Conservation (phyloP, 2,329 filamentous ascomycete genomes). For the Aspergillus pseudoviridinutans region DNA sequence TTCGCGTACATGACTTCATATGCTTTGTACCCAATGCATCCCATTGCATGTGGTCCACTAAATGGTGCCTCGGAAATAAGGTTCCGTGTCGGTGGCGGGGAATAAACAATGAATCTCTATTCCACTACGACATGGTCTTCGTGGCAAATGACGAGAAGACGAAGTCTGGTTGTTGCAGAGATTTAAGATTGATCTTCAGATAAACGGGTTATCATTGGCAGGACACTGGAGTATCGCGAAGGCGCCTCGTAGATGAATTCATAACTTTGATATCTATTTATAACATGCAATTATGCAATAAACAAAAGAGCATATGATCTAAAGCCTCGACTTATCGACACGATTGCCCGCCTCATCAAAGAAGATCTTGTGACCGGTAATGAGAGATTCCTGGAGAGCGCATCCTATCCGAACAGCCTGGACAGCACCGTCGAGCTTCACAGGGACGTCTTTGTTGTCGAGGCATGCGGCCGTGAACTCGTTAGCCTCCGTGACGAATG, state of each 20-base stretch:
- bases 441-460: slow-evolving; percentile 52
- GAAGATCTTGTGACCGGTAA: slow-evolving; percentile 53
- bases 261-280: background rate
- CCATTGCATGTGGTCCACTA: background rate
- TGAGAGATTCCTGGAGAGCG: slow-evolving; percentile 56
- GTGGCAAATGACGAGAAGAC: background rate
- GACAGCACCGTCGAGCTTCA: slow-evolving; percentile 56
- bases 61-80: slow-evolving; percentile 6
- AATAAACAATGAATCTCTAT: background rate
- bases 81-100: slow-evolving; percentile 5
- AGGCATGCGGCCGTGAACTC: slow-evolving; percentile 60
- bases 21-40: background rate
- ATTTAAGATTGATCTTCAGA: background rate
- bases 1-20: background rate
- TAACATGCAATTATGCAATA: background rate
- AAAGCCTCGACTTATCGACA: slow-evolving; percentile 28
- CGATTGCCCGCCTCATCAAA: slow-evolving; percentile 55
- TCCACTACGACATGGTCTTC: background rate
- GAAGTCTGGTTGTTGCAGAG: background rate
- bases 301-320: no score
- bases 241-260: background rate
- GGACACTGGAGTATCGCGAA: no score
- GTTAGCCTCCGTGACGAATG: slow-evolving; percentile 62
- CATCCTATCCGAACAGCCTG: slow-evolving; percentile 56
- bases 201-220: background rate